Evolutionary conservation across 2,329 filamentous ascomycete species (phyloP), one percentile per base, ranked within the genome.

Genomic region (Hymenoscyphus occultus): DNA sequence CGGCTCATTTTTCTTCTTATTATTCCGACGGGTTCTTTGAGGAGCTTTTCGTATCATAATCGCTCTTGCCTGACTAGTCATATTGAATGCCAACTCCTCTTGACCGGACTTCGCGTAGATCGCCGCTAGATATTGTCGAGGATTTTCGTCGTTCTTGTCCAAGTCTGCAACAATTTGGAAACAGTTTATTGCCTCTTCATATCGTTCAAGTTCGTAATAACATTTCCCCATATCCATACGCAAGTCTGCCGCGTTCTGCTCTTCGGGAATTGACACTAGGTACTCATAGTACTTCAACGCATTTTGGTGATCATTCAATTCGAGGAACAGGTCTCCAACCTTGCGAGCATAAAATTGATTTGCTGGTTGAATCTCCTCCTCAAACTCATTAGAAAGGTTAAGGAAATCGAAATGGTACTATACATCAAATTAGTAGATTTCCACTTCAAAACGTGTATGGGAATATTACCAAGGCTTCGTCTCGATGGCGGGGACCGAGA

Each of bases 311-410:
- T 83, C 76, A 5, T 79, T 80, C 5, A 76, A 78, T 51, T 82
- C 78, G 54, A 82, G 81, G 7, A 91, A 78, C 9, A 81, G 80
- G 74, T 89, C 83, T 7, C 84, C 88, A 32, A 84, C 83, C 68
- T 96, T 90, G 67, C 89, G 86, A 69, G 94, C 89, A n/a, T 97
- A 83, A 75, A 96, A 90, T 14, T 87, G 86, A 71, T 91, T 92
- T 5, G 91, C 86, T 61, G 82, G 82, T 7, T 92, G 81, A 39
- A 76, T 71, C 75, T 82, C 61, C 75, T 81, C 73, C 77, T 77
- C 76, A 80, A 76, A 62, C 76, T 78, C 68, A 58, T 88, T 83
- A 6, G 83, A 16, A 1, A 90, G 87, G 60, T 91, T 85, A 35
- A 97, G 81, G 80, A 89, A 88, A 65, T 85, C 79, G 64, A 94